Evolutionary conservation across 2,329 filamentous ascomycete genomes (phyloP).

Genomic region (Curvularia sp.): DNA sequence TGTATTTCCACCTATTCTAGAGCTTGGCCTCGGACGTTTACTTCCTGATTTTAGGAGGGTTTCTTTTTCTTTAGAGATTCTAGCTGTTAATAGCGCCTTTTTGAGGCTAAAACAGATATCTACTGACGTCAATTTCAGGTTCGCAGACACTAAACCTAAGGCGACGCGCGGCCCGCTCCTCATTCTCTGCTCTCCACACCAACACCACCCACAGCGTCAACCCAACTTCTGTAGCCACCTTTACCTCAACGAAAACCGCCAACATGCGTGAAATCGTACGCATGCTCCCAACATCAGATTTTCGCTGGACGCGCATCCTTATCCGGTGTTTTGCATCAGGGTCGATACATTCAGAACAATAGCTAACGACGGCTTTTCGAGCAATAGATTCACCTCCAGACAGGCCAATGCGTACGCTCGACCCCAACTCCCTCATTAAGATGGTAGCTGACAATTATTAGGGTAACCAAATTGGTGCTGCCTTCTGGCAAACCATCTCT

Average conservation of each 20-base stretch:
- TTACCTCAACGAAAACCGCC: conserved; percentile 33
- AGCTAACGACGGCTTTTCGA: conserved; percentile 63
- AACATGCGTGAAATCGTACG: conserved; percentile 75
- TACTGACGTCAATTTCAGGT: too few relatives aligned
- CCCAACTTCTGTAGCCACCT: conserved; percentile 33
- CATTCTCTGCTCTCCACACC: conserved; percentile 35
- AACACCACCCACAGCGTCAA: conserved; percentile 40
- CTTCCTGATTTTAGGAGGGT: too few relatives aligned
- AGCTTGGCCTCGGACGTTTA: too few relatives aligned
- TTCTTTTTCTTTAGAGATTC: too few relatives aligned
- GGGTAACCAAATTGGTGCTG: conserved; percentile 99
- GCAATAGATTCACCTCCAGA: conserved; percentile 95
- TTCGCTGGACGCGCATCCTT: conserved; percentile 52
- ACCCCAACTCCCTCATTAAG: too few relatives aligned
- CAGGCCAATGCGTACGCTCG: conserved; percentile 91
- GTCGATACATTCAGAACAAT: conserved; percentile 46
- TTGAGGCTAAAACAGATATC: too few relatives aligned
- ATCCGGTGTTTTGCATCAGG: conserved; percentile 52
- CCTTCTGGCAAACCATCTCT: conserved; percentile 82
- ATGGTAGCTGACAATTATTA: conserved; percentile 52
- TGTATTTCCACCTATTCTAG: too few relatives aligned
- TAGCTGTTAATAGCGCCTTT: too few relatives aligned
- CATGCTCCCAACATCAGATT: conserved; percentile 33
- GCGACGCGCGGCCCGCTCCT: too few relatives aligned
- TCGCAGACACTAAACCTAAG: too few relatives aligned